Percentiles rank a stretch among this genome's conserved stretches.
These are phyloP conservation scores for Aureobasidium sp. DNA, from an alignment of 2,329 filamentous ascomycete species.

Conservation along the genomic window DNA sequence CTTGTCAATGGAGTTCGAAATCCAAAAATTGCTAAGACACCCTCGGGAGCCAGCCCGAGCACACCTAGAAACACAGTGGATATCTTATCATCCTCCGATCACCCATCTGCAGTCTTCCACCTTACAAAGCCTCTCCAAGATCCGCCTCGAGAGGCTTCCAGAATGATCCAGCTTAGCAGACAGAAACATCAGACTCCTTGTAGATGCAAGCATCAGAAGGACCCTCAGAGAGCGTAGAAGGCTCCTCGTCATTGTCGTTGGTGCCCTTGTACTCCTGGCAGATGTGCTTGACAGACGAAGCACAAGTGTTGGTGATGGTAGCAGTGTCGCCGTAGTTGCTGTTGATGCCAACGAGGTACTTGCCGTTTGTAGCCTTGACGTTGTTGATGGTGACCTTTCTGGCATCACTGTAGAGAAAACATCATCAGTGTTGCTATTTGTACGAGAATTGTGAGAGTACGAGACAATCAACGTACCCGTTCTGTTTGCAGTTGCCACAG, in stretches of 20 bases:
- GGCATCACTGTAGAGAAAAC: constrained; percentile 23
- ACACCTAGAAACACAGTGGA: not conserved
- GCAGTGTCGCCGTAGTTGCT: constrained; percentile 44
- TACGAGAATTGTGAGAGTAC: no score
- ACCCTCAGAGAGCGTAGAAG: constrained; percentile 26
- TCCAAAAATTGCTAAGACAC: no score
- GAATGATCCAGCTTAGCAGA: constrained; percentile 5
- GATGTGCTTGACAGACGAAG: constrained; percentile 29
- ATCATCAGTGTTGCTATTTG: not conserved
- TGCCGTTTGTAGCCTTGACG: constrained; percentile 36
- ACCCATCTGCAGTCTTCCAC: not conserved
- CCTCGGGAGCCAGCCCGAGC: not conserved
- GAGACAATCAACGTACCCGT: not conserved
- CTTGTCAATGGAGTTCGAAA: no score
- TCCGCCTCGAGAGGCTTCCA: no score
- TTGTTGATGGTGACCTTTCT: constrained; percentile 40
- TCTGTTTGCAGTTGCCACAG: constrained; percentile 43
- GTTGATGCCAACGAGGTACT: constrained; percentile 44
- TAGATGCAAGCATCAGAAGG: constrained; percentile 30
- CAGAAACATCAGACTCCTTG: constrained; percentile 23
- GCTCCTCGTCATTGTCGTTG: constrained; percentile 30
- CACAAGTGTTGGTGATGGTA: constrained; percentile 37
- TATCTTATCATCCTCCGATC: not conserved
- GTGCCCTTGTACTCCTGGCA: constrained; percentile 31
- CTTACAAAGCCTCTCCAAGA: no score